These are phyloP conservation scores for Apiospora hydei DNA, from an alignment of 2,329 filamentous ascomycete genomes.

Conservation along the genomic window DNA sequence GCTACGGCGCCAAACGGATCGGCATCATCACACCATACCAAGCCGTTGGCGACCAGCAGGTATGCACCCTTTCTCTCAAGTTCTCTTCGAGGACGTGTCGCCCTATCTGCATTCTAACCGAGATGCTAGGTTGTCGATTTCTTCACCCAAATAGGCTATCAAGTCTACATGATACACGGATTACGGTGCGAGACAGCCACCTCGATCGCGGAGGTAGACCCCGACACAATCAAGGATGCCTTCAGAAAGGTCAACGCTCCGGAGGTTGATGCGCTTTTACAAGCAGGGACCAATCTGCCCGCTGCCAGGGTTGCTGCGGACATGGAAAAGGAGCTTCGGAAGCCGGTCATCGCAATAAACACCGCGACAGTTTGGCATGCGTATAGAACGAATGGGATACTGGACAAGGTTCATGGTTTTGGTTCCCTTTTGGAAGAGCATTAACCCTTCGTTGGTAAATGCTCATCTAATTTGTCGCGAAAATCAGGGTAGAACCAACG, in stretches of 20 bases:
- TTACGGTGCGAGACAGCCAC: constrained; percentile 39
- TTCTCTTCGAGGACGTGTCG: not conserved
- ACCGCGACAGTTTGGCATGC: constrained; percentile 44
- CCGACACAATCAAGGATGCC: constrained; percentile 39
- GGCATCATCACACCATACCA: constrained; percentile 44
- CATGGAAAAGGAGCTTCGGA: constrained; percentile 39
- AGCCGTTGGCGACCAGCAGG: constrained; percentile 41
- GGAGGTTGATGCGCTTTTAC: constrained; percentile 40
- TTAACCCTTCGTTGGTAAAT: not conserved
- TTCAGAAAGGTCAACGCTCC: constrained; percentile 36
- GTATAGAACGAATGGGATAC: constrained; percentile 37
- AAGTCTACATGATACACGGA: constrained; percentile 38
- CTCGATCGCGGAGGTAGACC: constrained; percentile 41
- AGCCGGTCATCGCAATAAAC: constrained; percentile 43
- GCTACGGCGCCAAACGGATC: constrained; percentile 38
- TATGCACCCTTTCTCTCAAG: not conserved
- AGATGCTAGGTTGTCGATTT: constrained; percentile 38
- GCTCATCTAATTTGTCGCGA: not conserved
- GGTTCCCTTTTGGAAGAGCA: constrained; percentile 31
- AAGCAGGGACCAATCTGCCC: constrained; percentile 44
- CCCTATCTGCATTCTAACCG: not conserved
- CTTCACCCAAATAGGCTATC: constrained; percentile 41
- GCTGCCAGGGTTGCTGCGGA: constrained; percentile 38
- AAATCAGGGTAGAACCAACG: no score
- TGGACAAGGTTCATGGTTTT: constrained; percentile 35